Conservation (phyloP, 78 protist species). For the Polysphondylium violaceum region DNA sequence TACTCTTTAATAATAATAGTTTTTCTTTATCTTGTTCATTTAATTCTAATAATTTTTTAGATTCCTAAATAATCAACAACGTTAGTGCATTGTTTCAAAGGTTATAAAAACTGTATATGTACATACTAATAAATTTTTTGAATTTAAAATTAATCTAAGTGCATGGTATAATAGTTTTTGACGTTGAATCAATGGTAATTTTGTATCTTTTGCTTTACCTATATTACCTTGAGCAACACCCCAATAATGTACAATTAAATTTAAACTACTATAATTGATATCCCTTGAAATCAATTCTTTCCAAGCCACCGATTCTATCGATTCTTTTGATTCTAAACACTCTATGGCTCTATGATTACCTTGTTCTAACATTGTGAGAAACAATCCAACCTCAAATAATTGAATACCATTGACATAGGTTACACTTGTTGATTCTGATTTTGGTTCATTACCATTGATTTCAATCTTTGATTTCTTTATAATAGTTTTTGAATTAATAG, state of each 20-base stretch:
- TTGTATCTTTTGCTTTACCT: conserved; percentile 19
- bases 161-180: conserved; percentile 41
- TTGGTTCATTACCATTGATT: not conserved
- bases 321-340: not conserved
- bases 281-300: not conserved
- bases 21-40: no score
- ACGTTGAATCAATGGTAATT: not conserved
- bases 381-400: conserved; percentile 44
- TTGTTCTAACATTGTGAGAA: not conserved
- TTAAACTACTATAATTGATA: not conserved
- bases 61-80: no score
- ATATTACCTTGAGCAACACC: conserved; percentile 62
- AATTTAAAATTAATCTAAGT: conserved; percentile 25
- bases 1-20: no score
- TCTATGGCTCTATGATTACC: conserved; percentile 72
- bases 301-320: conserved; percentile 31
- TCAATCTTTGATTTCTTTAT: not conserved
- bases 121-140: conserved; percentile 14
- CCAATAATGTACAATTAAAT: conserved; percentile 68
- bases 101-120: no score
- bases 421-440: conserved; percentile 66
- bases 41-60: no score
- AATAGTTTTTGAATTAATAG: not conserved
- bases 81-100: no score
- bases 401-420: conserved; percentile 50